phyloP scores from a whole-genome alignment of 805 yeast genomes.

The Cyberlindnera euphorbiiphila region DNA sequence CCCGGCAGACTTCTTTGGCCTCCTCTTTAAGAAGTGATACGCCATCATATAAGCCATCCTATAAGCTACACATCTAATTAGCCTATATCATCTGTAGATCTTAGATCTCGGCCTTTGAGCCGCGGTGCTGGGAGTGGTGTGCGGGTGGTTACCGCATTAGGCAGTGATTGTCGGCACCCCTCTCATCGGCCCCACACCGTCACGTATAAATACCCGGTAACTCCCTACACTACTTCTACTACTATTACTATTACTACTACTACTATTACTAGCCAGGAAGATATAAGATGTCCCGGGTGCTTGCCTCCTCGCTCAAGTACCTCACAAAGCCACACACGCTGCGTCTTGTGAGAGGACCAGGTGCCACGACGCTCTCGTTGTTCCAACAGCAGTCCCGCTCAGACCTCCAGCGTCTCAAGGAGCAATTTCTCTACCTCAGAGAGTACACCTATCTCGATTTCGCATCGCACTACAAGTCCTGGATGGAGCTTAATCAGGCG shows the following conservation, averaged over 20 bases:
- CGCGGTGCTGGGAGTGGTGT: too few species aligned
- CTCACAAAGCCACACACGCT: conserved; percentile 15
- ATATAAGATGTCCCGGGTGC: conserved; percentile 1
- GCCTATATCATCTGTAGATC: too few species aligned
- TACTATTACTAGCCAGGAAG: too few species aligned
- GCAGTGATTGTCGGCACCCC: too few species aligned
- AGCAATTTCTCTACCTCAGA: conserved; percentile 13
- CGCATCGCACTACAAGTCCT: conserved; percentile 16
- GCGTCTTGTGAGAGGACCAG: conserved; percentile 10
- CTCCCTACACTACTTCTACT: too few species aligned
- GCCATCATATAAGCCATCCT: too few species aligned
- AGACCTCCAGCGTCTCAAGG: conserved; percentile 7
- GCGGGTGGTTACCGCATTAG: conserved; percentile 1
- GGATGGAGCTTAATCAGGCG: conserved; percentile 15
- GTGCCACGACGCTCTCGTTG: conserved; percentile 11
- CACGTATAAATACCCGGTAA: background rate
- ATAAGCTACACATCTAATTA: too few species aligned
- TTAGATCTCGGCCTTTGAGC: too few species aligned
- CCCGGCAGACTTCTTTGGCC: conserved; percentile 23
- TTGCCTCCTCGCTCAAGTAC: conserved; percentile 15
- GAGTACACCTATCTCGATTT: conserved; percentile 11
- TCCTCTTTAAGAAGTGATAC: conserved; percentile 12
- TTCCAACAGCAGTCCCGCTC: conserved; percentile 8
- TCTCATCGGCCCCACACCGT: background rate
- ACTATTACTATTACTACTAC: too few species aligned